Evolutionary conservation across 2,329 filamentous ascomycete genomes (phyloP), one percentile per base, ranked within the genome.

Genomic region (Epicoccum sorghinum): DNA sequence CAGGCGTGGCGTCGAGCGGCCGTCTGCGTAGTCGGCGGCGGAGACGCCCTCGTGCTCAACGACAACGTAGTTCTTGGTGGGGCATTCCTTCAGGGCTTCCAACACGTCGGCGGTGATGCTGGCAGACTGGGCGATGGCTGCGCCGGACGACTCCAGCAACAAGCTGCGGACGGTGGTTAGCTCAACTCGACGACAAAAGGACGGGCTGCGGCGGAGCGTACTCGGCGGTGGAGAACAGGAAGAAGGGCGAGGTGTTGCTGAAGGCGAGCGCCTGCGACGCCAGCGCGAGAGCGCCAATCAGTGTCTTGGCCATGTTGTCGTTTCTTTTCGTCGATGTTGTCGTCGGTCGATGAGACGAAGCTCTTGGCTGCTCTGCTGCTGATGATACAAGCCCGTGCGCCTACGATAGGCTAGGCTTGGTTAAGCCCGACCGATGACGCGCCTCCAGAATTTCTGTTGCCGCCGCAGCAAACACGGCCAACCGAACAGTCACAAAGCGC

Each of bases 221-320:
- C 93, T 87, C 80, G 59, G 89, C 84, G 40, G 89, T 93, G 29
- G 93, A 97, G 74, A 96, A 88, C 62, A 97, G 79, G 72, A 96
- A 84, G 76, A 96, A 95, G 14, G 95, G 93, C 49, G 91, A 93
- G 2, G 93, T 91, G 76, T 96, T 89, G 59, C 85, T 86, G 74
- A 96, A 95, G 24, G 91, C 93, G 58, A 86, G 79, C 39, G 82
- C 86, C 23, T 84, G 80, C 66, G 68, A 62, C 40, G 85, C 75
- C 53, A 83, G 74, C 67, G 80, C 78, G 51, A 83, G 69, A 56
- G 79, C 75, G 65, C 77, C 73, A 42, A 81, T 64, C 55, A 70
- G 72, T 70, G 76, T 72, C 75, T 82, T 80, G 46, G 65, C 78
- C 72, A 74, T 75, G 62, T 55, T 68, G 59, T 52, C 55, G 59